Evolutionary conservation across 352 stramenopile species (phyloP), one percentile per base, ranked within the genome.

Genomic region (Phytophthora sansomeana): DNA sequence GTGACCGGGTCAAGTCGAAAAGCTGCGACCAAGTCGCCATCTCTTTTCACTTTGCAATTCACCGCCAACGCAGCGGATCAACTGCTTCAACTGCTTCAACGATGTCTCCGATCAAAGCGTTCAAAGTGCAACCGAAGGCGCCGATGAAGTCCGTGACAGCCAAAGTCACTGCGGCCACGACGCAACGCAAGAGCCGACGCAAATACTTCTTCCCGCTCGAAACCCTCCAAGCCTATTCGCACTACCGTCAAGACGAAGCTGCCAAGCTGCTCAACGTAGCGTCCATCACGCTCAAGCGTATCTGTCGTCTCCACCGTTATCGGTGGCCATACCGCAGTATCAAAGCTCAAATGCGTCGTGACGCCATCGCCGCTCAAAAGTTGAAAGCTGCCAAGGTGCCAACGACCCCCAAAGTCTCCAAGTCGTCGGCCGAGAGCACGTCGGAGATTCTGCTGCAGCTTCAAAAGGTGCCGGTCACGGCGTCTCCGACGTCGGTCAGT

Each of bases 261-360:
- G 82, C 82, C 16, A 69, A 51, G 24, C 44, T 55, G 0, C 70
- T 91, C 0, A 62, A 60, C 1, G 74, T 89, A 14, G 63, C 82
- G 4, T 61, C 80, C 7, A 86, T 91, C 75, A 90, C 83, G 6
- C 77, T 91, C 61, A 90, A 89, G 72, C 82, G 80, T 52, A 88
- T 77, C 44, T 91, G 82, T 44, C 46, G 82, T 5, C 65, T 74
- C 2, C 69, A 28, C 13, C 55, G 79, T 24, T 79, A 89, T 42
- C 69, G 68, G 1, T 91, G 82, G 82, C 72, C 78, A 16, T 88
- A 85, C 42, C 74, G 77, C 7, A 72, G 55, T 11, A 63, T 80
- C 51, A 85, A 85, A 58, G 77, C 77, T 6, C 50, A 65, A 28
- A 58, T 49, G 13, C 65, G 73, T 60, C 72, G 75, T 21, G 64